Percentiles rank a stretch among this genome's conserved stretches.
Conservation (phyloP, 2,329 filamentous ascomycete species). For the Fusarium mexicanum region DNA sequence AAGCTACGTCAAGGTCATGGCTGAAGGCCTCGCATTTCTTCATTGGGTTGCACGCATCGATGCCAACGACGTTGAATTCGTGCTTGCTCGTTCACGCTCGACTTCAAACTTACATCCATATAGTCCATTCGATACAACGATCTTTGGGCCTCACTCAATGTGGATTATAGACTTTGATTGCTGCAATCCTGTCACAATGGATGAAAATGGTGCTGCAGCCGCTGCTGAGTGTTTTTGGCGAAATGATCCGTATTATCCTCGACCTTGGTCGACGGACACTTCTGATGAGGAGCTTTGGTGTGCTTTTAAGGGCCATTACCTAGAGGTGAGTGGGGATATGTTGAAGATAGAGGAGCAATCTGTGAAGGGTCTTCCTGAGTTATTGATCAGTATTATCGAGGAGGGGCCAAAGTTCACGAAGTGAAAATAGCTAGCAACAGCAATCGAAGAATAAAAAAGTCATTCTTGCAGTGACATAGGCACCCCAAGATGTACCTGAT, state of each 20-base stretch:
- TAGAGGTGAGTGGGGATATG: background rate
- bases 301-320: constrained; percentile 29
- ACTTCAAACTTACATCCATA: background rate
- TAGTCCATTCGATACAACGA: background rate
- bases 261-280: constrained; percentile 40
- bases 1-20: constrained; percentile 57
- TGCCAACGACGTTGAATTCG: constrained; percentile 65
- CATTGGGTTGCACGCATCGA: constrained; percentile 60
- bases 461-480: background rate
- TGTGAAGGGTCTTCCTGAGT: background rate
- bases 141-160: constrained; percentile 48
- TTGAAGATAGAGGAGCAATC: background rate
- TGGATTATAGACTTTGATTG: constrained; percentile 62
- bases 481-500: background rate
- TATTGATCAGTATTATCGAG: constrained; percentile 4
- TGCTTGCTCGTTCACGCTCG: constrained; percentile 50
- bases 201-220: constrained; percentile 51
- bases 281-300: constrained; percentile 37
- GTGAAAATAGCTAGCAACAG: background rate
- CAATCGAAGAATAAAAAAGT: background rate
- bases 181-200: constrained; percentile 48
- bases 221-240: constrained; percentile 56
- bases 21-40: constrained; percentile 59
- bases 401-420: background rate
- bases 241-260: constrained; percentile 64